These are phyloP conservation scores for Aspergillus melleus DNA, from an alignment of 2,329 filamentous ascomycete species.

Conservation along the genomic window DNA sequence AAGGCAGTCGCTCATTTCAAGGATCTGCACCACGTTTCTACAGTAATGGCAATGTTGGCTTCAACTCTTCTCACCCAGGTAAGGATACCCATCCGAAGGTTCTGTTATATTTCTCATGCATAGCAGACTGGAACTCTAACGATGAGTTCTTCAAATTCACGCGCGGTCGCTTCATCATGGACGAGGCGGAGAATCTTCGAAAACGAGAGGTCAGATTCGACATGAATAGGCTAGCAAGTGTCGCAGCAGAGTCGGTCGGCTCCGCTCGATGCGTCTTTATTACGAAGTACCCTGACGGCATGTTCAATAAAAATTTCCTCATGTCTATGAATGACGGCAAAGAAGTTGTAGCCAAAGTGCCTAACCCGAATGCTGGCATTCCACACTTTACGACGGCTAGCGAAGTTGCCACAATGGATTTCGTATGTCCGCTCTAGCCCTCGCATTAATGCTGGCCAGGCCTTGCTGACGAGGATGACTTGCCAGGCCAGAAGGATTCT, in stretches of 20 bases:
- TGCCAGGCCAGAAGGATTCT: constrained; percentile 25
- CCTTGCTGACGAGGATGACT: constrained; percentile 14
- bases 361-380: constrained; percentile 34
- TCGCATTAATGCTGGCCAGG: no score
- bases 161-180: constrained; percentile 27
- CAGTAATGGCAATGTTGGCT: no score
- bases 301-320: constrained; percentile 32
- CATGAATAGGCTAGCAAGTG: constrained; percentile 17
- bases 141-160: constrained; percentile 32
- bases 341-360: constrained; percentile 35
- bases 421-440: no score
- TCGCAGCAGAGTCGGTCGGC: constrained; percentile 20
- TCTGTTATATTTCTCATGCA: no score
- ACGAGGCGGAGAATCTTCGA: constrained; percentile 26
- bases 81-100: no score
- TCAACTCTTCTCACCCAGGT: no score
- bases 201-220: constrained; percentile 24
- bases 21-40: no score
- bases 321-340: constrained; percentile 32
- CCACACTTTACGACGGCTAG: constrained; percentile 34
- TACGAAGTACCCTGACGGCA: constrained; percentile 30
- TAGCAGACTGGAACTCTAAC: constrained; percentile 28
- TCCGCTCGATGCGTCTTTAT: constrained; percentile 18
- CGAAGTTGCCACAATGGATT: constrained; percentile 37
- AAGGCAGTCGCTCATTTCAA: no score